A percentile compares a stretch with the other conserved stretches of the same genome.
These are phyloP conservation scores for Russula griseocarnosa DNA, from an alignment of 768 basidiomycete species.

Conservation along the genomic window DNA sequence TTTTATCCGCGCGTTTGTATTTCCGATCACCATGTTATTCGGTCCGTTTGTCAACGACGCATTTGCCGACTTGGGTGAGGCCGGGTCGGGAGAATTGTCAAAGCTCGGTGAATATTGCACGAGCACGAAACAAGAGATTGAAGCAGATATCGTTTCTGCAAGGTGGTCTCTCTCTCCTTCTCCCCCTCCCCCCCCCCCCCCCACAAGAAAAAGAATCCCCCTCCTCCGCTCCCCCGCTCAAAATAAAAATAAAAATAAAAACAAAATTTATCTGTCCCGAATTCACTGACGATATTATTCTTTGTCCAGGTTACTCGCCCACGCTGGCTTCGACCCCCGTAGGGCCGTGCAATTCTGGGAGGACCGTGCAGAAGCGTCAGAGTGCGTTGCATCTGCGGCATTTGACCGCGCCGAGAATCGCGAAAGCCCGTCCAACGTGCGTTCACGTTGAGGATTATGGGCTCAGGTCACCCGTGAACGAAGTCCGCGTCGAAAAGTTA, in stretches of 20 bases:
- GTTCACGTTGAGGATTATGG: constrained; percentile 47
- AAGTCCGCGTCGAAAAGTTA: constrained; percentile 57
- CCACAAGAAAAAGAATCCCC: too few species aligned
- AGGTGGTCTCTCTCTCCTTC: constrained; percentile 45
- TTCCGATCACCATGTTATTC: constrained; percentile 86
- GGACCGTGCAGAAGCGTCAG: constrained; percentile 43
- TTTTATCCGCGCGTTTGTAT: constrained; percentile 69
- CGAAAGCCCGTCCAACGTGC: constrained; percentile 27
- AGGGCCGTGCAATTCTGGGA: constrained; percentile 84
- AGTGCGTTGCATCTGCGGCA: constrained; percentile 38
- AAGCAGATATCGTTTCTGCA: constrained; percentile 87
- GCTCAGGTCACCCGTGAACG: constrained; percentile 61
- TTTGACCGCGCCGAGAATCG: constrained; percentile 32
- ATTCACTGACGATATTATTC: constrained; percentile 5
- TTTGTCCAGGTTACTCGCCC: constrained; percentile 69
- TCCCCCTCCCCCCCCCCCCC: background rate
- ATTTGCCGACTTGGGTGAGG: constrained; percentile 72
- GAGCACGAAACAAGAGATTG: constrained; percentile 79
- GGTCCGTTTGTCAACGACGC: constrained; percentile 97
- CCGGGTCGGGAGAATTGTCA: constrained; percentile 69
- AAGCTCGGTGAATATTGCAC: constrained; percentile 74
- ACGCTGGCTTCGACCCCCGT: constrained; percentile 87
- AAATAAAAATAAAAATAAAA: too few species aligned
- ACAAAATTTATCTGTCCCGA: background rate
- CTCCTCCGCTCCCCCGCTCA: too few species aligned